Conservation (phyloP, 805 yeast species). For the Zygosaccharomyces pseudorouxii region DNA sequence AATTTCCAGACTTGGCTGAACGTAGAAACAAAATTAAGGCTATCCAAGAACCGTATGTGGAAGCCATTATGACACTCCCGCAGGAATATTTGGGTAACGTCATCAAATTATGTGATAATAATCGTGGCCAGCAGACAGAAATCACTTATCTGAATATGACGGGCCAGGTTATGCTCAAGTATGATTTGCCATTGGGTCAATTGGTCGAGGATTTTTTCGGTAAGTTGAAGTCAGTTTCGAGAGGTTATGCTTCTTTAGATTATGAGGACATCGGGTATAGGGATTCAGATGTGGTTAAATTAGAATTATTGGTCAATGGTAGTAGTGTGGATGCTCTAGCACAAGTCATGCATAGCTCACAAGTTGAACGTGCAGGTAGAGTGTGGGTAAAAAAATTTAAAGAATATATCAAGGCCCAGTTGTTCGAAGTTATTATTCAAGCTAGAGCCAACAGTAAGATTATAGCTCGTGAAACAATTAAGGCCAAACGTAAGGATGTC, state of each 20-base stretch:
- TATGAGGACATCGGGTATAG: constrained; percentile 90
- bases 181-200: constrained; percentile 80
- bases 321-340: constrained; percentile 87
- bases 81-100: constrained; percentile 84
- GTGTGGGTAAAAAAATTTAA: constrained; percentile 82
- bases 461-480: constrained; percentile 87
- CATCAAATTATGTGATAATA: constrained; percentile 77
- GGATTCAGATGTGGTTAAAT: constrained; percentile 73
- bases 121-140: constrained; percentile 79
- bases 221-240: constrained; percentile 79
- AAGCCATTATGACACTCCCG: constrained; percentile 86
- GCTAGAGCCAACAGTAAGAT: constrained; percentile 77
- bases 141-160: constrained; percentile 62
- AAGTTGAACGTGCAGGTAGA: constrained; percentile 65
- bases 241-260: constrained; percentile 91
- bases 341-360: constrained; percentile 79
- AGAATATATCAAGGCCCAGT: constrained; percentile 71
- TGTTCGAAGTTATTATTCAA: constrained; percentile 89
- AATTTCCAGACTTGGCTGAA: constrained; percentile 63
- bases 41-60: constrained; percentile 81
- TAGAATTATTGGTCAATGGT: constrained; percentile 88
- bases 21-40: constrained; percentile 39
- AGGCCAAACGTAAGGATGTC: constrained; percentile 93
- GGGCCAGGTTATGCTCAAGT: constrained; percentile 77
- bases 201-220: constrained; percentile 95